Conservation (phyloP, 139 green algal species). For the Micromonas pusilla region DNA sequence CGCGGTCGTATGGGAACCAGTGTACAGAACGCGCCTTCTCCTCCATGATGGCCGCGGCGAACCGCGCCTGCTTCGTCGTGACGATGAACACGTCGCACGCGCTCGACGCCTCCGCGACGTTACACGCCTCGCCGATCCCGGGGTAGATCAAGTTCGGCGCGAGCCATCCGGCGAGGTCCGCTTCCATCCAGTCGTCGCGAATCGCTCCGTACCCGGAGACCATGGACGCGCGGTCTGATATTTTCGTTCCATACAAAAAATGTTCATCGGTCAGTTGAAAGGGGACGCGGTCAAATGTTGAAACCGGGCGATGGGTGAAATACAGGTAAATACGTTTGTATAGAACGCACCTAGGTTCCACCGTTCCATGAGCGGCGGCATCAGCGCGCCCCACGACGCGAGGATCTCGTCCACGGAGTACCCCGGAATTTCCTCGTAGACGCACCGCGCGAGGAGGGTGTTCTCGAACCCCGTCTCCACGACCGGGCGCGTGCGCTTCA, state of each 20-base stretch:
- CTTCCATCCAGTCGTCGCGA: conserved; percentile 85
- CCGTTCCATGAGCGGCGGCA: conserved; percentile 7
- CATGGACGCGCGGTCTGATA: conserved; percentile 54
- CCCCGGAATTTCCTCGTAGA: conserved; percentile 36
- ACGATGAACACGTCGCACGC: conserved; percentile 87
- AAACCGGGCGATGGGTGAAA: no score
- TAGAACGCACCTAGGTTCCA: no score
- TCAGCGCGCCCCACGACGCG: neutral
- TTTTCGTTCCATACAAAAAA: no score
- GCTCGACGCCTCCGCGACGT: conserved; percentile 34
- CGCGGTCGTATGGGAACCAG: no score
- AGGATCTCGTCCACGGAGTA: conserved; percentile 26
- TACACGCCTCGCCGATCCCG: conserved; percentile 64
- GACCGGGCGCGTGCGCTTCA: conserved; percentile 79
- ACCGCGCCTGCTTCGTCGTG: conserved; percentile 91
- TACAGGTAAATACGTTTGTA: no score
- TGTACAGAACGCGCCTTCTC: no score
- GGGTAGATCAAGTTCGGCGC: conserved; percentile 86
- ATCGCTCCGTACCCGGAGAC: conserved; percentile 83
- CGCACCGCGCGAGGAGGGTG: conserved; percentile 72
- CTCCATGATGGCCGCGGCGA: conserved; percentile 48
- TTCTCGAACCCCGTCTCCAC: conserved; percentile 99
- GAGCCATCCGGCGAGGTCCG: conserved; percentile 84
- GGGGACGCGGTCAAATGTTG: no score
- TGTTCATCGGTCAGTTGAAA: no score